Base-by-base conservation (phyloP, 2,329 filamentous ascomycete species). In the Penicillium expansum region DNA sequence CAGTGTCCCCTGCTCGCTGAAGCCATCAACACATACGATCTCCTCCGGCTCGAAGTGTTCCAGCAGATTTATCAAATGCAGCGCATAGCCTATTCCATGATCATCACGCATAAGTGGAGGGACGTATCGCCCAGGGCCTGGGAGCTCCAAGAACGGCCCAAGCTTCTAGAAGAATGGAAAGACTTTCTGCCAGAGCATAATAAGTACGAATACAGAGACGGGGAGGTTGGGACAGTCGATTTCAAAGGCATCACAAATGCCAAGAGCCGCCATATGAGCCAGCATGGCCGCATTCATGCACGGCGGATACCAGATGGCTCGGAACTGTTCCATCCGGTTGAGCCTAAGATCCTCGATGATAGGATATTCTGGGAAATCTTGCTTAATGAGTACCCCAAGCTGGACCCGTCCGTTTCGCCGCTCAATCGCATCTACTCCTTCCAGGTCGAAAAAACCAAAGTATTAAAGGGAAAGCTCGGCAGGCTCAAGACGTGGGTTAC, bases 151-250 rank as follows among this genome's bases (percentile, higher is more conserved):
- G 55, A 69, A 1, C 62, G 82, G 3, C 82, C 81, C 1, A 65
- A 71, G 8, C 63, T 80, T 30, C 61, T 83, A n/a, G 66, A 72
- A 45, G 79, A 82, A 63, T 83, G 82, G 71, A 67, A 67, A 13
- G 72, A 74, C 39, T 81, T 83, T 55, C 52, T 84, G 8, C 76
- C 76, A 0, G 69, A 71, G 22, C 59, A 62, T 5, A 37, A 38
- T 8, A 14, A 11, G 5, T 2, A 61, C 55, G 27, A 48, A 18
- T 60, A 77, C 10, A 48, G 52, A 29, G 80, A 80, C 59, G 65
- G 59, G 32, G 76, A 71, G 0, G 71, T 69, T 0, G 80, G 80
- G 1, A 53, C 66, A n/a, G 70, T 83, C 10, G 35, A 70, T 3
- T 69, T 82, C 24, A 1, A 65, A 1, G 72, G 71, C 5, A 20